Base-by-base conservation (phyloP, 805 yeast species). In the Kuraishia hungarica region DNA sequence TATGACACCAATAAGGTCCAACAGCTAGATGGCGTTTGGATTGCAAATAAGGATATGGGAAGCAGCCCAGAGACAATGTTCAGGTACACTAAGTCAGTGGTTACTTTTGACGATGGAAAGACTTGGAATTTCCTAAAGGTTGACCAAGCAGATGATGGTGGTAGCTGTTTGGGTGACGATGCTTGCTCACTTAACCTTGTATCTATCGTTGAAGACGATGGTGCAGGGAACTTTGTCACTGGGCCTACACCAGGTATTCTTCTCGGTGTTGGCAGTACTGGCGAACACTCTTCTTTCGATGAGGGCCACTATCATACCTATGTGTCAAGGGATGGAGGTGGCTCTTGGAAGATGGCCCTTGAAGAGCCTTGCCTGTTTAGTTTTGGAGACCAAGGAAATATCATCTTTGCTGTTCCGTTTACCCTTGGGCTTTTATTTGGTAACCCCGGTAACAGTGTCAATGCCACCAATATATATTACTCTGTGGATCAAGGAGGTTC, bases 331-430 rank as follows among this genome's bases (percentile, higher is more conserved):
- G 87, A 87, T 67, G 89, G 89, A 48, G 94, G 94, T 48, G 61
- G 71, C 17, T 68, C 82, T 1, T 88, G 94, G 94, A 64, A 68
- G 20, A 62, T 69, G 53, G 77, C 83, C 2, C 61, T 83, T n/a
- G 75, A 77, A n/a, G 82, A 79, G 52, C 79, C 87, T 1, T 76
- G 81, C 53, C 51, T 72, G 2, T 79, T 77, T 55, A 77, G 79
- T 2, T 79, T 81, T 66, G 93, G 91, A 51, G 92, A 87, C 65
- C 81, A 77, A 55, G 96, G 94, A 19, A 84, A 86, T 59, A 63
- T 87, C 8, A 77, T 87, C 20, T 67, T 86, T 3, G 88, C 89
- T 1, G 67, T 81, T 23, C 82, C 82, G 2, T 15, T 43, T 69
- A 61, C 39, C 64, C 74, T 3, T 65, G 62, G 3, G 62, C 65